Evolutionary conservation across 345 rosid genomes (phyloP).

Genomic region (Eucalyptus tenuipes): DNA sequence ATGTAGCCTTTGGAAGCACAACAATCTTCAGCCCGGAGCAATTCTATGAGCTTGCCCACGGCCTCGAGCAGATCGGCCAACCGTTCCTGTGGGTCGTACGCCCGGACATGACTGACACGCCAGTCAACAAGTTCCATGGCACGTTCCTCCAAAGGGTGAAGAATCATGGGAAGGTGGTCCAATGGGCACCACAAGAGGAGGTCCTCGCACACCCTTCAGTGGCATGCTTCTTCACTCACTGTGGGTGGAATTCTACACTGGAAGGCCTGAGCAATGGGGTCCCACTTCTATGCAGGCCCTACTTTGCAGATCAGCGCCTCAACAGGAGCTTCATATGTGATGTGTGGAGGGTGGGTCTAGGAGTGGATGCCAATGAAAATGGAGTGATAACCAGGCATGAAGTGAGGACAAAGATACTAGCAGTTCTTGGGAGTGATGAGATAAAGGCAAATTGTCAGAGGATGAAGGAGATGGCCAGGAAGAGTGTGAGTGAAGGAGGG

Average conservation of each 20-base stretch:
- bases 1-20: constrained; percentile 39
- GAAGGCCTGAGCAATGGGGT: constrained; percentile 10
- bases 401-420: too few species aligned
- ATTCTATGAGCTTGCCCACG: constrained; percentile 20
- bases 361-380: too few species aligned
- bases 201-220: constrained; percentile 10
- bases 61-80: constrained; percentile 6
- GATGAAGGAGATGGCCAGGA: background rate
- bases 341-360: too few species aligned
- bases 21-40: constrained; percentile 3
- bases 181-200: constrained; percentile 13
- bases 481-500: background rate
- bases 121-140: background rate
- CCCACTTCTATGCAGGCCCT: constrained; percentile 24
- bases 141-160: constrained; percentile 1
- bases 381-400: too few species aligned
- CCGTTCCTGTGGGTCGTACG: constrained; percentile 24
- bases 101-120: background rate
- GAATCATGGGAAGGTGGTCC: background rate
- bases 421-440: too few species aligned
- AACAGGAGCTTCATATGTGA: background rate
- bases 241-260: constrained; percentile 8
- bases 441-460: too few species aligned
- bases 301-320: constrained; percentile 4
- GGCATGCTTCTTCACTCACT: constrained; percentile 18